Evolutionary conservation across 495 filamentous ascomycete species (phyloP).

Genomic region (Podospora appendiculata): DNA sequence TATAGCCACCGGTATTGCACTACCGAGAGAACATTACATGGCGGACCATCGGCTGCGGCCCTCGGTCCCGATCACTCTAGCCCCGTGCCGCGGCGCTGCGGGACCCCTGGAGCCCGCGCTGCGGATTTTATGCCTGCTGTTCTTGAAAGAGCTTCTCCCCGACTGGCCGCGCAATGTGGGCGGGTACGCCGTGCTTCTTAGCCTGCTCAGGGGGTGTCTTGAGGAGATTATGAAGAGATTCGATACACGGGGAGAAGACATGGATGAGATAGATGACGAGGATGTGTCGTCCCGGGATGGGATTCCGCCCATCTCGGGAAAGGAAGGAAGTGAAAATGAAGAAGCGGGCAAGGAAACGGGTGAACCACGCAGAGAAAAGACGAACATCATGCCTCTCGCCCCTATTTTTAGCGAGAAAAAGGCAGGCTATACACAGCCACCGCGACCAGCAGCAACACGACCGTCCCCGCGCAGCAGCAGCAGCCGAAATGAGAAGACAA

Average conservation of each 20-base stretch:
- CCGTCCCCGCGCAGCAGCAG: too few species aligned
- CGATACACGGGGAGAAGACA: not conserved
- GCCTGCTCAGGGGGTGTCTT: slow-evolving; percentile 10
- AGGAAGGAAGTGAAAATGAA: not conserved
- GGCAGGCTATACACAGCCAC: not conserved
- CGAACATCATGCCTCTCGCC: not conserved
- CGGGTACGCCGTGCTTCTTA: slow-evolving; percentile 19
- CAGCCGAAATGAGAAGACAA: too few species aligned
- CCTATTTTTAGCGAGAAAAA: not conserved
- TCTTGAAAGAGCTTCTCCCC: slow-evolving; percentile 18
- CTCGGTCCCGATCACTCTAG: slow-evolving; percentile 1
- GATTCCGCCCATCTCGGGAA: not conserved
- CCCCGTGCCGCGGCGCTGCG: not conserved
- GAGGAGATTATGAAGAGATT: not conserved
- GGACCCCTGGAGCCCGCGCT: slow-evolving; percentile 15
- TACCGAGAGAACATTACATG: slow-evolving; percentile 8
- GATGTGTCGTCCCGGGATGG: not conserved
- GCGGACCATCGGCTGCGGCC: slow-evolving; percentile 11
- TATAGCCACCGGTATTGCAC: not conserved
- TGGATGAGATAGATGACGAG: not conserved
- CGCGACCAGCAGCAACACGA: too few species aligned
- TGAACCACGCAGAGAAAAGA: not conserved
- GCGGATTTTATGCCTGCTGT: slow-evolving; percentile 16
- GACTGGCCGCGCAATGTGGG: slow-evolving; percentile 20
- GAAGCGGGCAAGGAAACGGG: not conserved